phyloP scores from a whole-genome alignment of 2,329 filamentous ascomycete genomes.

The Cladophialophora yegresii region DNA sequence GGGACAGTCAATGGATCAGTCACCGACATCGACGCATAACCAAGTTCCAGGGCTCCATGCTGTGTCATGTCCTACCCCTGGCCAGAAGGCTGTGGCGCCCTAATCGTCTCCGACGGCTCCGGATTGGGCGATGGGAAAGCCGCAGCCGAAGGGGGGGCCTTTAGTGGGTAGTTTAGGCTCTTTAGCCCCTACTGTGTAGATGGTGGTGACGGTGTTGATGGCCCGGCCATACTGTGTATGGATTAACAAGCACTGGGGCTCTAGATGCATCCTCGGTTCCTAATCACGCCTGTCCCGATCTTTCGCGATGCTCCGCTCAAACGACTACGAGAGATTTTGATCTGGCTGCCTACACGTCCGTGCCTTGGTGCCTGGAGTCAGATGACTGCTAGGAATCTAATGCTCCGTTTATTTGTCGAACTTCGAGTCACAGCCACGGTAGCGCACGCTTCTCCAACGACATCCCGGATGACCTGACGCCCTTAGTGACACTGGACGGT shows the following conservation, averaged over 20 bases:
- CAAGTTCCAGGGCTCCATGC: not conserved
- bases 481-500: not conserved
- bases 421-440: constrained; percentile 11
- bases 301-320: constrained; percentile 8
- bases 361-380: constrained; percentile 23
- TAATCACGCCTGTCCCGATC: constrained; percentile 16
- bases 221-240: constrained; percentile 1
- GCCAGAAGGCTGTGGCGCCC: constrained; percentile 12
- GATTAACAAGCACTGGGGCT: constrained; percentile 10
- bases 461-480: not conserved
- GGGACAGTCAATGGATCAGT: constrained; percentile 8
- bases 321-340: constrained; percentile 9
- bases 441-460: not conserved
- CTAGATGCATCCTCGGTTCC: constrained; percentile 7
- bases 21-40: constrained; percentile 16
- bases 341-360: constrained; percentile 11
- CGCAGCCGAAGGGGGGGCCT: constrained; percentile 6
- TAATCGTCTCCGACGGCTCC: not conserved
- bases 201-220: not conserved
- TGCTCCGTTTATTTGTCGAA: constrained; percentile 7
- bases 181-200: constrained; percentile 17
- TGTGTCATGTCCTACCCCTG: constrained; percentile 11
- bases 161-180: not conserved
- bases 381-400: constrained; percentile 13
- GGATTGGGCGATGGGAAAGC: constrained; percentile 3